A percentile compares a stretch with the other conserved stretches of the same genome.
phyloP scores from a whole-genome alignment of 1,139 yeast species.

The Geotrichum phurueaensis region DNA sequence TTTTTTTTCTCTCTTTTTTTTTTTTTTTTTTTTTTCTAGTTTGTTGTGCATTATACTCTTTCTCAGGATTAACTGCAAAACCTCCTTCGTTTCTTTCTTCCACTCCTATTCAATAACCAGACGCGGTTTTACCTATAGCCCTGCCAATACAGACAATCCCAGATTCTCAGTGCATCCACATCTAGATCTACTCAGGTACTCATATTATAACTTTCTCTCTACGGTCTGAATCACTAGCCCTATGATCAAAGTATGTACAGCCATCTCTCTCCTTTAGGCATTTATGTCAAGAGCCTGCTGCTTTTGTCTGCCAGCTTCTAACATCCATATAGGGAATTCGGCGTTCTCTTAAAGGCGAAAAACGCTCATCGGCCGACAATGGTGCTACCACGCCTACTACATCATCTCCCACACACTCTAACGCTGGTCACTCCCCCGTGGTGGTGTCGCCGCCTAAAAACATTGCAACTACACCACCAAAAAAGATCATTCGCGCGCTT shows the following conservation, averaged over 20 bases:
- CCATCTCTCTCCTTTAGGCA: background rate
- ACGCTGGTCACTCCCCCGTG: background rate
- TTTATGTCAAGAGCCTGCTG: background rate
- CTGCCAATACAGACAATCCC: background rate
- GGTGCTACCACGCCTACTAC: constrained; percentile 12
- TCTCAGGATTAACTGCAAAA: no score
- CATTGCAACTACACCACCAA: constrained; percentile 46
- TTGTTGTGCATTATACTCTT: no score
- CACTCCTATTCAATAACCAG: no score
- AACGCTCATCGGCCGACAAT: constrained; percentile 27
- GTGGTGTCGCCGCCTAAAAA: constrained; percentile 6
- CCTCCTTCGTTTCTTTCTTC: no score
- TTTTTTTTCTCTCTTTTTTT: no score
- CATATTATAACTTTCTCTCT: background rate
- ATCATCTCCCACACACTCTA: constrained; percentile 26
- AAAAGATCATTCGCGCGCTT: constrained; percentile 77
- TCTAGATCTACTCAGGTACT: background rate
- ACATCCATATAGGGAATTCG: background rate
- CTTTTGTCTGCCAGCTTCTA: background rate
- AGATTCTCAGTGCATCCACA: background rate
- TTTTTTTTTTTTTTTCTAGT: no score
- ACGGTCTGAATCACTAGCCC: background rate
- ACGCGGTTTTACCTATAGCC: background rate
- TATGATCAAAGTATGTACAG: background rate
- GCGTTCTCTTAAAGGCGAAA: constrained; percentile 33